Evolutionary conservation across 768 basidiomycete species (phyloP), one percentile per base, ranked within the genome.

Genomic region (Boletellus emodensis): DNA sequence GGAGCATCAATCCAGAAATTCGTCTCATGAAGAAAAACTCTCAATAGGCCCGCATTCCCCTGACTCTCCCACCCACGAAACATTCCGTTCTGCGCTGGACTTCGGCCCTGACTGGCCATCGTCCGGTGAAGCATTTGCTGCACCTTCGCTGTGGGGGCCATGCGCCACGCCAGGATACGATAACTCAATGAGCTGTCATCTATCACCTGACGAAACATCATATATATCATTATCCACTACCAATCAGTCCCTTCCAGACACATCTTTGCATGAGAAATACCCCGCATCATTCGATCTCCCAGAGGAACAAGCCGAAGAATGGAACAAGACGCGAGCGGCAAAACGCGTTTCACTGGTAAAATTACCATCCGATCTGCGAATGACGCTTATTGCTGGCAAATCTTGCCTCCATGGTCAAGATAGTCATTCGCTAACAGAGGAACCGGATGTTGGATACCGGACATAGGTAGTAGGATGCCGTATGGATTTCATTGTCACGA

Each of bases 301-400:
- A 24, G 76, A 78, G 40, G 88, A 91, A 64, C 76, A 85, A 66
- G 90, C 91, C n/a, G 90, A 92, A 64, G 85, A 86, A 45, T 94
- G 91, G 91, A 75, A 89, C 68, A 83, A 83, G 65, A 94, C 91
- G 2, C 83, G 85, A 42, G 86, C 84, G 33, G 90, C 88, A 13
- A 87, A 90, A 58, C 84, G 90, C 9, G 91, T 93, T 9, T 93
- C 90, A 10, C 72, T 93, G 38, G 86, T 91, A 39, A 78, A 79
- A 51, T 66, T 91, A 22, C 89, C 90, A 20, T 81, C 86, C 10
- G 71, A 75, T 46, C 62, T 79, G 50, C 66, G 68, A 45, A 57
- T 69, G 44, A 55, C 58, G 10, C 44, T 45, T 28, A 52, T 65
- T 26, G 28, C 58, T 44, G 46, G 58, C 37, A 67, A 54, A 33